phyloP scores from a whole-genome alignment of 306 rosid species.

The Cucurbita maxima region DNA sequence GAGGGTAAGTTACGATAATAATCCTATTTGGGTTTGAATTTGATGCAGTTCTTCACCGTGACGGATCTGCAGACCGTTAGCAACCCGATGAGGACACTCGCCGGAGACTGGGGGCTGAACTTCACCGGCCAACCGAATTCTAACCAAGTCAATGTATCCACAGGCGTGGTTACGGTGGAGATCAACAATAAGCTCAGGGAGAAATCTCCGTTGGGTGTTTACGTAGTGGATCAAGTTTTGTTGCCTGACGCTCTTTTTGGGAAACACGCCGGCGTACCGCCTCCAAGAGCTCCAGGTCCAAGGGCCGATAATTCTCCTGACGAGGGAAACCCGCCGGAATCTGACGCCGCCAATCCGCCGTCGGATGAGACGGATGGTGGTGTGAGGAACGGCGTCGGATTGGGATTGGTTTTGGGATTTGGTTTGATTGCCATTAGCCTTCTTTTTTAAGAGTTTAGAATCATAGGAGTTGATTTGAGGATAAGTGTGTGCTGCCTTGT shows the following conservation, averaged over 20 bases:
- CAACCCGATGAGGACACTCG: slow-evolving; percentile 59
- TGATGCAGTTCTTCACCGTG: slow-evolving; percentile 31
- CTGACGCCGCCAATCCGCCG: neutral
- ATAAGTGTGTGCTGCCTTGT: neutral
- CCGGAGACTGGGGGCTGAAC: slow-evolving; percentile 50
- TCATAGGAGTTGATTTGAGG: neutral
- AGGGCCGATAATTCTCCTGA: slow-evolving; percentile 20
- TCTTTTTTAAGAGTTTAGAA: neutral
- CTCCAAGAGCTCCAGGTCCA: neutral
- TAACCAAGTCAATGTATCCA: slow-evolving; percentile 57
- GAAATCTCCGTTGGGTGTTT: slow-evolving; percentile 42
- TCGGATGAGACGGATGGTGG: neutral
- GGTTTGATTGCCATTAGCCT: neutral
- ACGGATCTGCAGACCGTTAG: slow-evolving; percentile 35
- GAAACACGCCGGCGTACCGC: slow-evolving; percentile 9
- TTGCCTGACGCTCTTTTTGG: slow-evolving; percentile 45
- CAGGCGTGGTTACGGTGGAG: slow-evolving; percentile 24
- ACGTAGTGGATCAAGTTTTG: slow-evolving; percentile 48
- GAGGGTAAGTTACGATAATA: no score
- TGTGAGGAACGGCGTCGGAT: neutral
- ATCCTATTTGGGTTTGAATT: neutral
- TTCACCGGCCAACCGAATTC: slow-evolving; percentile 39
- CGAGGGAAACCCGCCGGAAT: neutral
- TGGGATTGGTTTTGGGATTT: neutral
- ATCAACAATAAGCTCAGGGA: slow-evolving; percentile 48